Base-by-base conservation (phyloP, 202 grass and related monocot species). In the Panicum virgatum region DNA sequence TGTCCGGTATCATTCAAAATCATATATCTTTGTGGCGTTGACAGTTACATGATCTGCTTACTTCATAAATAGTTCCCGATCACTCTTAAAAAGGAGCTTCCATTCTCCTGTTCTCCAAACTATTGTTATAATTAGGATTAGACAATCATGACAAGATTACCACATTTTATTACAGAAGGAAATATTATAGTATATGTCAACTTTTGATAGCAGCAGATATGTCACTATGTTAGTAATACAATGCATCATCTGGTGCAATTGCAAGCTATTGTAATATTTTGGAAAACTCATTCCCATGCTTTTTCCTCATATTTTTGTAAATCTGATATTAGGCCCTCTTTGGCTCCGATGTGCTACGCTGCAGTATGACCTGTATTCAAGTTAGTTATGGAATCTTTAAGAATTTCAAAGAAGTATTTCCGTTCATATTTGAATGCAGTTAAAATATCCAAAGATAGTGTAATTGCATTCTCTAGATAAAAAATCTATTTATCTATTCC, bases 211-310 rank as follows among this genome's bases (percentile, higher is more conserved):
- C 44, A 76, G 38, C 6, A 65, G 20, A 64, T 64, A 42, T 20
- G 62, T 76, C 29, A 81, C 9, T 48, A 34, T 26, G 62, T 76
- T 23, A 77, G 12, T 48, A 63, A 62, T 5, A 0, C 23, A 80
- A 69, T 57, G n/a, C 58, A 58, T 57, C 25, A 9, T 82, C 78
- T 66, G 44, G 64, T 78, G 69, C 47, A 48, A 62, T 38, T 59
- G 40, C 87, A 64, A 57, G 16, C 50, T 66, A 77, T 37, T 72
- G 54, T 19, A 64, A 32, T 81, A 48, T 76, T 70, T 79, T 58
- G 0, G 16, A 65, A 46, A 65, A 36, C 18, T 5, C 37, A 56
- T 72, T 77, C 18, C 58, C 7, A 40, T 77, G 27, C 59, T 62
- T 29, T 56, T 10, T 7, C n/a, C n/a, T 9, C 19, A 54, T 56